Conservation (phyloP, 1,139 yeast genomes). For the Entelexis paramagnoliae region DNA sequence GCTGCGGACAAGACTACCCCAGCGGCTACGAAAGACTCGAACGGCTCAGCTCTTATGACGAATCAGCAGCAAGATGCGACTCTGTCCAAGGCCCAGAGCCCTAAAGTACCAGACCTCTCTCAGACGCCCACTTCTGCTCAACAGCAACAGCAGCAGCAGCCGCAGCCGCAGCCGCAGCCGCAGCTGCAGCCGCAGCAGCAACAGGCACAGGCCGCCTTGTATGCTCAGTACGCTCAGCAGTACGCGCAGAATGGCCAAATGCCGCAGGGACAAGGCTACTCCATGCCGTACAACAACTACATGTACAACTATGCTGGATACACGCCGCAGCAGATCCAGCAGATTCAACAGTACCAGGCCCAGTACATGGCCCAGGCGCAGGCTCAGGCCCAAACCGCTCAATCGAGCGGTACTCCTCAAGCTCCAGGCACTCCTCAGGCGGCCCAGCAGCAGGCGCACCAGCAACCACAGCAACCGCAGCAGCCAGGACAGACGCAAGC, state of each 20-base stretch:
- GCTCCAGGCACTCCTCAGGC: background rate
- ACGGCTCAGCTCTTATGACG: background rate
- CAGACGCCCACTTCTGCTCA: slow-evolving; percentile 4
- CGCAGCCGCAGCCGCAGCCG: too few relatives aligned
- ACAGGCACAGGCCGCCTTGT: background rate
- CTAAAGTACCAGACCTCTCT: background rate
- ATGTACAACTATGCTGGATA: slow-evolving; percentile 1
- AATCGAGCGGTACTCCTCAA: background rate
- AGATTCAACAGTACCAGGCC: slow-evolving; percentile 10
- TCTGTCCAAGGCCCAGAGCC: background rate
- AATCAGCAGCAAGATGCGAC: background rate
- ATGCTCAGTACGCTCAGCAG: slow-evolving; percentile 6
- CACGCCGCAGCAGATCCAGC: slow-evolving; percentile 16
- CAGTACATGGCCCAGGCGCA: slow-evolving; percentile 12
- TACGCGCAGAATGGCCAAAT: background rate
- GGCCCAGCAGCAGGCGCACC: background rate
- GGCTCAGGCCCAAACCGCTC: background rate
- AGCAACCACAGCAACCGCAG: slow-evolving; percentile 6
- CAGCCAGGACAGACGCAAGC: slow-evolving; percentile 8
- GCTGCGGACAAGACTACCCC: background rate
- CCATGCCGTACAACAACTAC: background rate
- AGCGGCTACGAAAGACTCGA: background rate
- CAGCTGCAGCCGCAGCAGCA: slow-evolving; percentile 5
- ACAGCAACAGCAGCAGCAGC: background rate
- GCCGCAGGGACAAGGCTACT: background rate